A percentile compares a stretch with the other conserved stretches of the same genome.
These are phyloP conservation scores for Oryza australiensis DNA, from an alignment of 176 grass and related monocot genomes.

Conservation along the genomic window DNA sequence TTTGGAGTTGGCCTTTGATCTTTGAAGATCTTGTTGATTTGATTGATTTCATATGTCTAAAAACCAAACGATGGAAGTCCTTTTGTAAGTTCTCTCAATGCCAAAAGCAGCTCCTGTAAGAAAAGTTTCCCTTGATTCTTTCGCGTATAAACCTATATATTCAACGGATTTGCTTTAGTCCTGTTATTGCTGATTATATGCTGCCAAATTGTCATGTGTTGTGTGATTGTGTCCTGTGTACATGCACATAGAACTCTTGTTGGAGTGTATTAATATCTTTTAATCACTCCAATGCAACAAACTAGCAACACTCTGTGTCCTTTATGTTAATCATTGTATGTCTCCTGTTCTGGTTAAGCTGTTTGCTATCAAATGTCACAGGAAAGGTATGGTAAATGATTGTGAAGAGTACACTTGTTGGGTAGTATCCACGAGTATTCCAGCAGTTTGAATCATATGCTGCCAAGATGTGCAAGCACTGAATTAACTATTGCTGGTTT, in stretches of 20 bases:
- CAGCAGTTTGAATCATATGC: slow-evolving; percentile 11
- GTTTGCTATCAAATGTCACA: not conserved
- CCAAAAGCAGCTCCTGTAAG: not conserved
- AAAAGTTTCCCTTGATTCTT: not conserved
- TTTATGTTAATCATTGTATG: not conserved
- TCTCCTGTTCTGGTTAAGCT: slow-evolving; percentile 19
- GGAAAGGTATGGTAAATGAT: not conserved
- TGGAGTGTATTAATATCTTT: slow-evolving; percentile 3
- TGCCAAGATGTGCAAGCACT: slow-evolving; percentile 17
- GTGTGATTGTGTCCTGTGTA: slow-evolving; percentile 8
- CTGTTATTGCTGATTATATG: not conserved
- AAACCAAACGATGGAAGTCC: not conserved
- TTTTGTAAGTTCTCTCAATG: not conserved
- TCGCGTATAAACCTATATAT: not conserved
- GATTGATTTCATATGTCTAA: not conserved
- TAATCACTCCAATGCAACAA: not conserved
- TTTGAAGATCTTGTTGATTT: not conserved
- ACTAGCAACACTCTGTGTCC: not conserved
- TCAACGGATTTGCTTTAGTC: not conserved
- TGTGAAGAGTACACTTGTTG: slow-evolving; percentile 2
- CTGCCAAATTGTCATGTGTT: not conserved
- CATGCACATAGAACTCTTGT: not conserved
- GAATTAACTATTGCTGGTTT: not conserved
- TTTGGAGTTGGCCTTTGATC: too few species aligned
- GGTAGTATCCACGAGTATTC: not conserved